These are phyloP conservation scores for Pythium utonaiense DNA, from an alignment of 352 stramenopile genomes.

Conservation along the genomic window DNA sequence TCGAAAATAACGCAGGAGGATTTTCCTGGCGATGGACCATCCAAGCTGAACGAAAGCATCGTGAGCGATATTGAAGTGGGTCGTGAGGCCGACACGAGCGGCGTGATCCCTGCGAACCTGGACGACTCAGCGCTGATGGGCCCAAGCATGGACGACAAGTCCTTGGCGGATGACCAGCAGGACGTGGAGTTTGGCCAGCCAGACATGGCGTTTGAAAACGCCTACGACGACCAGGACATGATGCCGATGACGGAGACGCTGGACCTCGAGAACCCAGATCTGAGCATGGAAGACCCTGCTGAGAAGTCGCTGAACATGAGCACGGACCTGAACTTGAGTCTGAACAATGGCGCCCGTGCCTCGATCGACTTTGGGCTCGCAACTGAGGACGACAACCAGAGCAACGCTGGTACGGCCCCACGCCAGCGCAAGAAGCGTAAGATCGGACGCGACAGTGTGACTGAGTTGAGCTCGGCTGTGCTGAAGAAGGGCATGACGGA, in stretches of 20 bases:
- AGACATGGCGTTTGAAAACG: slow-evolving; percentile 57
- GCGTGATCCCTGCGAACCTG: slow-evolving; percentile 31
- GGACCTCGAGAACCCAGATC: slow-evolving; percentile 44
- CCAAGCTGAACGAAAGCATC: slow-evolving; percentile 52
- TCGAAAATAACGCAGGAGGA: background rate
- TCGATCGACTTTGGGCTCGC: slow-evolving; percentile 66
- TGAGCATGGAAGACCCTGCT: slow-evolving; percentile 29
- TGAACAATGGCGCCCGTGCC: slow-evolving; percentile 53
- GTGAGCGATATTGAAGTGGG: slow-evolving; percentile 84
- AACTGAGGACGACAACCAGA: slow-evolving; percentile 34
- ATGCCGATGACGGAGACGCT: slow-evolving; percentile 31
- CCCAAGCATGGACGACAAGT: slow-evolving; percentile 41
- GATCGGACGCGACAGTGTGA: slow-evolving; percentile 75
- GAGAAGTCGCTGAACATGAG: slow-evolving; percentile 62
- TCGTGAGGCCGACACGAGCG: slow-evolving; percentile 57
- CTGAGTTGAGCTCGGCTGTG: slow-evolving; percentile 67
- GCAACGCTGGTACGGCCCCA: slow-evolving; percentile 10
- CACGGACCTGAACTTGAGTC: slow-evolving; percentile 60
- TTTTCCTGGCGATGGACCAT: slow-evolving; percentile 11
- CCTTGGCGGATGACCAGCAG: slow-evolving; percentile 32
- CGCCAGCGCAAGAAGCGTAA: slow-evolving; percentile 81
- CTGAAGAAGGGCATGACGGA: slow-evolving; percentile 80
- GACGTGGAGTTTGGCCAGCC: slow-evolving; percentile 34
- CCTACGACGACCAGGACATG: slow-evolving; percentile 47
- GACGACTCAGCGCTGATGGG: slow-evolving; percentile 58